phyloP scores from a whole-genome alignment of 2,329 filamentous ascomycete species.

The Beauveria sp. region DNA sequence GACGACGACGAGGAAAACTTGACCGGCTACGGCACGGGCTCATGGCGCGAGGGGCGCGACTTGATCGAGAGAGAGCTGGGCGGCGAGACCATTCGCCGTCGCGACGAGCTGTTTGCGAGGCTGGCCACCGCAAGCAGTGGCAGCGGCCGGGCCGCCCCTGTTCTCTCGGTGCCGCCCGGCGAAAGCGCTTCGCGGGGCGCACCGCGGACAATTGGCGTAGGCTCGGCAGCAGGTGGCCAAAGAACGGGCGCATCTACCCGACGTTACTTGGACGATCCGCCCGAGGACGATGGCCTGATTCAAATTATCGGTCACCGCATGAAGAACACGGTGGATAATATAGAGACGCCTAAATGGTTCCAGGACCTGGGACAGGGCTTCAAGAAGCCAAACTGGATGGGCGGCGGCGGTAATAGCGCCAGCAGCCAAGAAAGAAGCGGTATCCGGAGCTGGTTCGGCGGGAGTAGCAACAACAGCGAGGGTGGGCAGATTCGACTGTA shows the following conservation, averaged over 20 bases:
- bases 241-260: slow-evolving; percentile 21
- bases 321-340: slow-evolving; percentile 83
- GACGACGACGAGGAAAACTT: slow-evolving; percentile 66
- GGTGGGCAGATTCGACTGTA: slow-evolving; percentile 27
- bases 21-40: slow-evolving; percentile 64
- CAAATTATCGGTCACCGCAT: slow-evolving; percentile 76
- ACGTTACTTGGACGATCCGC: slow-evolving; percentile 39
- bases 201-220: slow-evolving; percentile 35
- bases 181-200: slow-evolving; percentile 26
- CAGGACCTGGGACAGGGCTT: slow-evolving; percentile 61
- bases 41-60: slow-evolving; percentile 86
- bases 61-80: slow-evolving; percentile 82
- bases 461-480: slow-evolving; percentile 24
- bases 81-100: slow-evolving; percentile 49
- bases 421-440: slow-evolving; percentile 26
- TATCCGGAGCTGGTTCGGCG: slow-evolving; percentile 53
- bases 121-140: slow-evolving; percentile 18
- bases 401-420: slow-evolving; percentile 42
- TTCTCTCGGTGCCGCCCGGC: slow-evolving; percentile 40
- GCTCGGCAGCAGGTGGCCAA: slow-evolving; percentile 21
- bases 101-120: slow-evolving; percentile 34
- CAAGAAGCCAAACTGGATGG: slow-evolving; percentile 78
- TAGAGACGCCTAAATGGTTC: slow-evolving; percentile 77
- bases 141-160: slow-evolving; percentile 32
- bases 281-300: slow-evolving; percentile 76